A percentile compares a stretch with the other conserved stretches of the same genome.
Evolutionary conservation across 2,329 filamentous ascomycete species (phyloP).

Genomic region (Neurospora sp.): DNA sequence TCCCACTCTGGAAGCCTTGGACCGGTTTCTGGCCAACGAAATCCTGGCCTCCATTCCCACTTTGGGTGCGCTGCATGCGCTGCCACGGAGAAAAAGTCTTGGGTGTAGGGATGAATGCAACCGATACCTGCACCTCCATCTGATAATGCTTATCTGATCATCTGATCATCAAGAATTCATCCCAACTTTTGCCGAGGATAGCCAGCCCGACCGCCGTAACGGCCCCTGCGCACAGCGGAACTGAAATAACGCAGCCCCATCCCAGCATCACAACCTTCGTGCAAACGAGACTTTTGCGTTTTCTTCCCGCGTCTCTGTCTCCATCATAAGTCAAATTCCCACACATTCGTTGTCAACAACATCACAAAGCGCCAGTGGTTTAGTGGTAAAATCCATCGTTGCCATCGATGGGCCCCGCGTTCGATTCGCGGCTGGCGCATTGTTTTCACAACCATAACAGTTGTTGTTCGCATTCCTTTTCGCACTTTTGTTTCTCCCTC

Average conservation of each 20-base stretch:
- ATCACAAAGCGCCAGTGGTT: constrained; percentile 27
- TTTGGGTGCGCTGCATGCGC: not conserved
- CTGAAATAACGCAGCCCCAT: not conserved
- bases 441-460: not conserved
- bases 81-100: not conserved
- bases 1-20: not conserved
- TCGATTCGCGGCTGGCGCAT: constrained; percentile 19
- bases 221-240: not conserved
- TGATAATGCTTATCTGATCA: not conserved
- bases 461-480: not conserved
- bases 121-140: not conserved
- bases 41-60: not conserved
- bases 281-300: not conserved
- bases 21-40: not conserved
- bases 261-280: not conserved
- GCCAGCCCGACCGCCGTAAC: not conserved
- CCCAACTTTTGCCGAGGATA: not conserved
- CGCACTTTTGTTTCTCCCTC: not conserved
- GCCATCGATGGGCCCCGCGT: constrained; percentile 36
- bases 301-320: not conserved
- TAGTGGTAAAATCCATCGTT: constrained; percentile 45
- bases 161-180: not conserved
- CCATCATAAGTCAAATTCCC: not conserved
- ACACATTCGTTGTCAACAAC: not conserved
- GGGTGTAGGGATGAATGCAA: not conserved